Percentiles rank a stretch among this genome's conserved stretches.
These are phyloP conservation scores for Leccinum boreale DNA, from an alignment of 768 basidiomycete genomes.

Conservation along the genomic window DNA sequence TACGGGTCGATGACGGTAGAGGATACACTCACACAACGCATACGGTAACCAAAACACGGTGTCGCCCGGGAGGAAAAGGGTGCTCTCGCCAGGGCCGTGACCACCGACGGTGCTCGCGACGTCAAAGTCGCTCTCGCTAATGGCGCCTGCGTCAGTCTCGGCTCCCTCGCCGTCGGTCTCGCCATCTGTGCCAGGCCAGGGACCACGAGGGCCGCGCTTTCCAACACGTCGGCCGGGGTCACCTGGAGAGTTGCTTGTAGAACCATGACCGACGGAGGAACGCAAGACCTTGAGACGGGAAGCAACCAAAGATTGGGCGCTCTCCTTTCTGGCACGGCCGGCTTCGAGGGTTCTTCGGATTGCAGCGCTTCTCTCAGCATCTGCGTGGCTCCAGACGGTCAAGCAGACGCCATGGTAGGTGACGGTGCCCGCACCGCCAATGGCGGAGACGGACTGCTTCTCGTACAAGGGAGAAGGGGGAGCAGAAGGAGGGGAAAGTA, in stretches of 20 bases:
- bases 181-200: slow-evolving; percentile 62
- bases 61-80: slow-evolving; percentile 82
- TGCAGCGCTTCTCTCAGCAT: slow-evolving; percentile 79
- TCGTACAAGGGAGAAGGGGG: slow-evolving; percentile 30
- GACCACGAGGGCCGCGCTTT: slow-evolving; percentile 59
- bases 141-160: slow-evolving; percentile 63
- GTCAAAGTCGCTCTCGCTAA: slow-evolving; percentile 87
- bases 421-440: slow-evolving; percentile 39
- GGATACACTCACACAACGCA: slow-evolving; percentile 65
- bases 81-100: slow-evolving; percentile 84
- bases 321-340: slow-evolving; percentile 74
- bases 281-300: slow-evolving; percentile 66
- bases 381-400: slow-evolving; percentile 95
- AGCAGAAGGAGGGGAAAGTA: slow-evolving; percentile 41
- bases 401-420: slow-evolving; percentile 90
- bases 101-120: slow-evolving; percentile 70
- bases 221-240: slow-evolving; percentile 62
- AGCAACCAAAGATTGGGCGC: slow-evolving; percentile 67
- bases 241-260: slow-evolving; percentile 37
- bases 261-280: slow-evolving; percentile 45
- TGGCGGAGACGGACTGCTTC: slow-evolving; percentile 32
- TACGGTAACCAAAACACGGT: slow-evolving; percentile 96
- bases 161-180: slow-evolving; percentile 79
- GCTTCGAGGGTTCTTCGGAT: slow-evolving; percentile 83
- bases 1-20: not conserved